These are phyloP conservation scores for Aspergillus nidulans DNA, from an alignment of 495 filamentous ascomycete genomes.

Conservation along the genomic window DNA sequence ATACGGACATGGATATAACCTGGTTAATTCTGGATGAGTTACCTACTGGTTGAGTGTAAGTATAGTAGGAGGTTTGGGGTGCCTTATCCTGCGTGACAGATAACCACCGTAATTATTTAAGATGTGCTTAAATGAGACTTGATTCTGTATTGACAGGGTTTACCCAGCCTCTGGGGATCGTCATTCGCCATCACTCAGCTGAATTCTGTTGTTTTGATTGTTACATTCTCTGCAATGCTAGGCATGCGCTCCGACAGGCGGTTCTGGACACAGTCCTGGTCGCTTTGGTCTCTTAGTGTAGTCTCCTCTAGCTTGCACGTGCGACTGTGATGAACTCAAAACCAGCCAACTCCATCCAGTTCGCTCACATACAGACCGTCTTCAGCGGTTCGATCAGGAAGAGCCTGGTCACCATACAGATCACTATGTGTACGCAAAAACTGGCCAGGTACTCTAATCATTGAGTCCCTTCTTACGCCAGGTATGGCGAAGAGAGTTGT, in stretches of 20 bases:
- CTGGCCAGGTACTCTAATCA: too few relatives aligned
- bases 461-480: too few relatives aligned
- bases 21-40: background rate
- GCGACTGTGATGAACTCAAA: background rate
- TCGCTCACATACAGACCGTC: slow-evolving; percentile 30
- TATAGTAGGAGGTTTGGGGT: background rate
- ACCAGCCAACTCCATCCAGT: background rate
- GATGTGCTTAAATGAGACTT: too few relatives aligned
- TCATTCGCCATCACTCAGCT: too few relatives aligned
- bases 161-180: too few relatives aligned
- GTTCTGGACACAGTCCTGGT: background rate
- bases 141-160: too few relatives aligned
- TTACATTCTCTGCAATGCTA: background rate
- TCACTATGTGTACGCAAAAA: too few relatives aligned
- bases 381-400: too few relatives aligned
- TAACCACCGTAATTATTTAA: background rate
- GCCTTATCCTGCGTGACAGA: background rate
- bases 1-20: background rate
- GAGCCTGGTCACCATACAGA: too few relatives aligned
- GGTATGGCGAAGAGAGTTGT: too few relatives aligned
- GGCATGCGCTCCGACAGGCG: background rate
- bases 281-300: background rate
- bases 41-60: background rate
- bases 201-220: too few relatives aligned
- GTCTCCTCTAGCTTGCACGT: background rate